Evolutionary conservation across 2,329 filamentous ascomycete genomes (phyloP), one percentile per base, ranked within the genome.

Genomic region (Aureobasidium sp.): DNA sequence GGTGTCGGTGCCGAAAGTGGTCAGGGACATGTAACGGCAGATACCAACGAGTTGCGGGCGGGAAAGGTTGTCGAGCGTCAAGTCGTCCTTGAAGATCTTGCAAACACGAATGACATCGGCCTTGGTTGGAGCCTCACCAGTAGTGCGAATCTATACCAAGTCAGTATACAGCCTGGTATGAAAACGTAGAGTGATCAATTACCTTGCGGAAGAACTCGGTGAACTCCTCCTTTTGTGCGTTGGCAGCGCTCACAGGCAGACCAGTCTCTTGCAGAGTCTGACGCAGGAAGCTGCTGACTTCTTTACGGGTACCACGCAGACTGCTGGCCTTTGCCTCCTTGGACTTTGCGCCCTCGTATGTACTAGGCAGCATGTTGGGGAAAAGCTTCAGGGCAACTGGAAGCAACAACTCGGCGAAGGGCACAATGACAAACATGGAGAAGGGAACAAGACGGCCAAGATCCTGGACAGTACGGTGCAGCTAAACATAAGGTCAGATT

Each of bases 31-130:
- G 80, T 99, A 99, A 64, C 90, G 88, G 82, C 94, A 97, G 83
- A 97, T 99, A 61, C 89, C 96, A 34, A 99, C 93, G 57, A 99
- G 81, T 77, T 99, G 94, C 16, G 94, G 94, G 65, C 94, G 85
- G n/a, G 92, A 97, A 66, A 99, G 79, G 77, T 99, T 99, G 84
- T 99, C 94, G 34, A 99, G 82, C 0, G 94, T 99, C 69, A 99
- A 74, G 74, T 99, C 94, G 73, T 99, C 94, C 75, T 94, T 95
- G 85, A 99, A 99, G 66, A 96, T 89, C 82, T 97, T 95, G 86
- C 94, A 97, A 65, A 99, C 93, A 77, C 94, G 96, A 81, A 99
- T 96, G 65, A 99, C 91, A 72, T 99, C 94, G 67, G 92, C 84
- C 59, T 86, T 84, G 4, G 90, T 94, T 1, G 94, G 94, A 49